These are phyloP conservation scores for Kodamaea sp. DNA, from an alignment of 1,139 yeast genomes.

Conservation along the genomic window DNA sequence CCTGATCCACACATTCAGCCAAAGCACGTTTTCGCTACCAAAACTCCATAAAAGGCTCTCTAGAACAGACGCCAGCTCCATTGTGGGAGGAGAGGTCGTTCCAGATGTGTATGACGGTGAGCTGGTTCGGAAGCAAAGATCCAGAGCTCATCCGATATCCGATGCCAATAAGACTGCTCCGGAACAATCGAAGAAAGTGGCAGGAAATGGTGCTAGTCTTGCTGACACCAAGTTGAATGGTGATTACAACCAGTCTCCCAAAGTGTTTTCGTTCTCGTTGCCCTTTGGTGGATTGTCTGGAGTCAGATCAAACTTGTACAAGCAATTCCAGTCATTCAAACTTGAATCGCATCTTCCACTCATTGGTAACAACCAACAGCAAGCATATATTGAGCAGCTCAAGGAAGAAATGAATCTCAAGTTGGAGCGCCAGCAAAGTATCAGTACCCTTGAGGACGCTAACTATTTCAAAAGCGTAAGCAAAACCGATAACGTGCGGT, in stretches of 20 bases:
- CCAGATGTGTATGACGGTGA: slow-evolving; percentile 12
- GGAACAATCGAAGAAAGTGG: slow-evolving; percentile 14
- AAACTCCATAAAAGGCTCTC: slow-evolving; percentile 18
- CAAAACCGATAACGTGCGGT: slow-evolving; percentile 64
- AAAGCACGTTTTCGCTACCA: background rate
- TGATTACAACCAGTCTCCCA: slow-evolving; percentile 12
- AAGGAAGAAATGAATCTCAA: slow-evolving; percentile 43
- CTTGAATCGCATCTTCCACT: slow-evolving; percentile 25
- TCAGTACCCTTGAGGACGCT: slow-evolving; percentile 67
- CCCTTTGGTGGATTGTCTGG: slow-evolving; percentile 38
- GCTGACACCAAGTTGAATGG: slow-evolving; percentile 2
- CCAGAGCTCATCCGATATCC: slow-evolving; percentile 15
- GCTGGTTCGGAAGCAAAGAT: background rate
- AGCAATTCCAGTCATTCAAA: slow-evolving; percentile 24
- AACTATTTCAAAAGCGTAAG: slow-evolving; percentile 53
- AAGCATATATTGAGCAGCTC: slow-evolving; percentile 21
- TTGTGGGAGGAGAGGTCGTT: slow-evolving; percentile 41
- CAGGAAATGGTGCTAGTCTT: slow-evolving; percentile 1
- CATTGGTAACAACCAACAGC: slow-evolving; percentile 14
- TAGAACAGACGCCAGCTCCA: slow-evolving; percentile 36
- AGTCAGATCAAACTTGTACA: slow-evolving; percentile 26
- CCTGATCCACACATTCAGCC: background rate
- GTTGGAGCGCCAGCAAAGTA: slow-evolving; percentile 56
- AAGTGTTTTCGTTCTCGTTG: slow-evolving; percentile 44
- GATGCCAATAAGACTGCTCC: slow-evolving; percentile 14